Conservation (phyloP, 306 rosid species). For the Acacia confusa region DNA sequence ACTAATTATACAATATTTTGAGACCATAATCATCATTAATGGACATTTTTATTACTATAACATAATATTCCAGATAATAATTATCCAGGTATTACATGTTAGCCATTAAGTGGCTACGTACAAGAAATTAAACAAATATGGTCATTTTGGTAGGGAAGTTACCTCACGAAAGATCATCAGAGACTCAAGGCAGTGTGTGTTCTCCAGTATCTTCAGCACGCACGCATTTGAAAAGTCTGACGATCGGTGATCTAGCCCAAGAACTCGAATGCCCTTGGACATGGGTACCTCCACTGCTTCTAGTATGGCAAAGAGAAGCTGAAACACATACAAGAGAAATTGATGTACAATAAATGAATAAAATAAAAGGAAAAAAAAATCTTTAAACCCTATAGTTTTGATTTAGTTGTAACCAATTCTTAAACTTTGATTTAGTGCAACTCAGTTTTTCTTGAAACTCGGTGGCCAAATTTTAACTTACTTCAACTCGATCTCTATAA, state of each 20-base stretch:
- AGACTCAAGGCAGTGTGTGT: slow-evolving; percentile 4
- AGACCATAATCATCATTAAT: too few relatives aligned
- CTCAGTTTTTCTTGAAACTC: accelerated
- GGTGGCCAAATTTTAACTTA: too few relatives aligned
- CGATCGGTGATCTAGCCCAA: background rate
- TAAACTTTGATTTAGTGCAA: too few relatives aligned
- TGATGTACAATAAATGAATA: background rate
- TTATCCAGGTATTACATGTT: too few relatives aligned
- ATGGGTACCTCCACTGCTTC: background rate
- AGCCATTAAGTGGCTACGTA: background rate
- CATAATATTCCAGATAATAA: too few relatives aligned
- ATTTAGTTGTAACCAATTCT: accelerated
- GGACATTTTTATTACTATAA: too few relatives aligned
- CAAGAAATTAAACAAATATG: background rate
- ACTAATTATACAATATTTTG: too few relatives aligned
- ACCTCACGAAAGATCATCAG: background rate
- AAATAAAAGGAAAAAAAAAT: too few relatives aligned
- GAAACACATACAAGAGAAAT: background rate
- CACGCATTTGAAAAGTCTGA: background rate
- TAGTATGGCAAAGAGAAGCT: background rate
- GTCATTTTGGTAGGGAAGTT: slow-evolving; percentile 7
- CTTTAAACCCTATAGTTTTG: too few relatives aligned
- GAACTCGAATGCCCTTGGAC: background rate
- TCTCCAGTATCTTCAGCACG: slow-evolving; percentile 19
- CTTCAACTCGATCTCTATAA: background rate